Base-by-base conservation (phyloP, 805 yeast genomes). In the Cyberlindnera mycetangii region DNA sequence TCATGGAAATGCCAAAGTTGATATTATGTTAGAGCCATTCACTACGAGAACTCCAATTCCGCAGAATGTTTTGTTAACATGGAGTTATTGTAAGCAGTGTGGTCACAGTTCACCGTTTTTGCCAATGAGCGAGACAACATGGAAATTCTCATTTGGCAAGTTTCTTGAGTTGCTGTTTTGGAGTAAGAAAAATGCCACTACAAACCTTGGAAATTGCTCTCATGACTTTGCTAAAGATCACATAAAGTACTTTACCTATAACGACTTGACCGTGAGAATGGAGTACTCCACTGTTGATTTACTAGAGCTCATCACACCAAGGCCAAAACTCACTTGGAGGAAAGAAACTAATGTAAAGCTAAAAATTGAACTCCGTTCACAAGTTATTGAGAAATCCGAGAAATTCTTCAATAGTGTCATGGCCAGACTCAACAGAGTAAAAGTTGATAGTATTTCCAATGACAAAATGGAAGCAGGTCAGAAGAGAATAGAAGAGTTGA, bases 101-200 rank as follows among this genome's bases (percentile, higher is more conserved):
- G 77, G 81, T 12, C 76, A 73, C 30, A 71, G 83, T 0, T 81
- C 95, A 3, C 93, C 97, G 0, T 80, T 85, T 6, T 67, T 83
- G 12, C 86, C 87, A 16, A 79, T 95, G 83, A 85, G 86, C 55
- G 92, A 89, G 39, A 81, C 81, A 32, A 82, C 97, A 0, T 90
- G 95, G 83, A 89, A 83, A 57, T 83, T 82, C 51, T 92, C 98
- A 0, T 83, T 93, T 64, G 99, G 98, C 0, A 95, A 95, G 59
- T 93, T 86, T 60, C 68, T 93, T 19, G 98, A 93, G 66, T 68
- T 90, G 18, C 71, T 85, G 24, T 90, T 90, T 60, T 89, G 95
- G 86, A 78, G 85, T 44, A 65, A 70, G 28, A 70, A 68, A 16
- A 67, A 79, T 31, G 70, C 76, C 12, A 69, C 80, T 45, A 70